Evolutionary conservation across 1,139 yeast species (phyloP), one percentile per base, ranked within the genome.

Genomic region (Geotrichum europaeum): DNA sequence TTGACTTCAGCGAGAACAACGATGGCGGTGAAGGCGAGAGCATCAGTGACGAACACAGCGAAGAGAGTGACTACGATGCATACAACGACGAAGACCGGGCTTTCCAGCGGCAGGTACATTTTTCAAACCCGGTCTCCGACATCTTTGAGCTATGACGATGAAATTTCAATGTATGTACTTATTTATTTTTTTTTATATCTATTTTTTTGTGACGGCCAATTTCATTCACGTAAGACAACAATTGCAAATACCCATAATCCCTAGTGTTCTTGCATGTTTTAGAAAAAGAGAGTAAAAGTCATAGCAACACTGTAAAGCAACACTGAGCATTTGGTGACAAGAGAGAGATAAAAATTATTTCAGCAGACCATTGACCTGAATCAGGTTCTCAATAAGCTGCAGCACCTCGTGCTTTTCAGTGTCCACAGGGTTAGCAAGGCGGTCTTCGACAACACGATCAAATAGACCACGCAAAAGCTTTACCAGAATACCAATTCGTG

Each of bases 401-500:
- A 61, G 36, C 13, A 61, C 47, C 25, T 61, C 63, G 25, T 56
- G 51, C 15, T 63, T 61, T 7, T 69, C 64, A 15, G 73, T 63
- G 55, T 70, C 72, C 12, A 65, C 55, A 2, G 83, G 82, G 52
- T 75, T 73, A 18, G 79, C 81, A 54, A 86, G 72, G 63, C 83
- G 83, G 32, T 79, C 80, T 56, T 83, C 87, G 60, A 92, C 81
- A 0, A 87, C 82, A 22, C 80, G 76, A 69, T 91, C 96, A 32
- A 92, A 75, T 54, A 90, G 71, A 22, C 76, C 70, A 65, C 96
- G 78, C 58, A 94, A 75, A 62, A 87, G 82, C 64, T 88, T 88
- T 49, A 91, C 81, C 58, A 92, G 76, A 4, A 94, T 96, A 0
- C 95, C 98, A 69, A 92, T 90, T 67, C 95, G 87, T 65, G 96